These are phyloP conservation scores for Pyracantha coccinea DNA, from an alignment of 331 rosid genomes.

Conservation along the genomic window DNA sequence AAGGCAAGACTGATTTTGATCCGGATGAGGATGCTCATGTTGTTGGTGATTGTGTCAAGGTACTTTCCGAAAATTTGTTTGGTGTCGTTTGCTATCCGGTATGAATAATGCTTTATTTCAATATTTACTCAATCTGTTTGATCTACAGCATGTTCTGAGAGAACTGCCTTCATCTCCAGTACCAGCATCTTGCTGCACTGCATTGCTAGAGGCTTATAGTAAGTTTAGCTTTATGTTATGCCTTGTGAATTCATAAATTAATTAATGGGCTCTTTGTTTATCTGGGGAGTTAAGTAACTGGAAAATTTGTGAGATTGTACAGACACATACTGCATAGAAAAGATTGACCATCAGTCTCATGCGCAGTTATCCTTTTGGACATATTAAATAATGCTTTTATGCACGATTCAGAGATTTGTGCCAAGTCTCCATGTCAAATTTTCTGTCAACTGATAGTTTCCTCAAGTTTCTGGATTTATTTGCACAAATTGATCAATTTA, in stretches of 20 bases:
- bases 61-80: slow-evolving; percentile 13
- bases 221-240: slow-evolving; percentile 30
- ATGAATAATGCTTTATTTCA: not conserved
- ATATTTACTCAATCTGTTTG: slow-evolving; percentile 5
- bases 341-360: not conserved
- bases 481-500: not conserved
- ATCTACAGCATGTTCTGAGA: slow-evolving; percentile 84
- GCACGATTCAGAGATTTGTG: not conserved
- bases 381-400: not conserved
- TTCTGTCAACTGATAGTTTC: not conserved
- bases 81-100: not conserved
- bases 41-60: slow-evolving; percentile 97
- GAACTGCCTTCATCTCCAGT: slow-evolving; percentile 99
- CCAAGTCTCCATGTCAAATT: not conserved
- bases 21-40: slow-evolving; percentile 95
- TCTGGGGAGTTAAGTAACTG: not conserved
- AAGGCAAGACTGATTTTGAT: slow-evolving; percentile 87
- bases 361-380: not conserved
- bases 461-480: not conserved
- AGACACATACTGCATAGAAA: not conserved
- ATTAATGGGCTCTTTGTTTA: not conserved
- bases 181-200: slow-evolving; percentile 98
- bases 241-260: not conserved
- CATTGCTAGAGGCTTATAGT: slow-evolving; percentile 95
- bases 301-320: not conserved